Evolutionary conservation across 2,329 filamentous ascomycete genomes (phyloP), one percentile per base, ranked within the genome.

Genomic region (Niveomyces coronatus): DNA sequence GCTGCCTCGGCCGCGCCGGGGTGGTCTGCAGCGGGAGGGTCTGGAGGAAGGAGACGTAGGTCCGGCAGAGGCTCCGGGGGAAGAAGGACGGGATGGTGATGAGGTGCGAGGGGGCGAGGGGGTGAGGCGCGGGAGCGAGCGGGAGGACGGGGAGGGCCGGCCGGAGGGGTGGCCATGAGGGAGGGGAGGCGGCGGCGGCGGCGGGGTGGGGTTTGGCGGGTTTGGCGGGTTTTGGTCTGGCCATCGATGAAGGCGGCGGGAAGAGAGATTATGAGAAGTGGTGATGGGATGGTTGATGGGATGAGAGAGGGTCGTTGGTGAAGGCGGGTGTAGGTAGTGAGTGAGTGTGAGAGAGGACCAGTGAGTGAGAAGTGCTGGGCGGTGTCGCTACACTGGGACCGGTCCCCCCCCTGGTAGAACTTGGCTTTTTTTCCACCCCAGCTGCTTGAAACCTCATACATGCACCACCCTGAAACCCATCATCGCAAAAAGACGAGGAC

Each of bases 1-100:
- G 79, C 56, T 84, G n/a, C n/a, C n/a, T 89, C 2, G 85, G 85
- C 44, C 76, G 78, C 0, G 76, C 77, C 0, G 85, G 85, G 0
- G 85, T 94, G 1, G 85, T 93, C 31, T 71, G 72, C 31, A 94
- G 63, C 0, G 85, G 79, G 3, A 94, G 61, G 0, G 71, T 73
- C 38, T 60, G 60, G 1, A 93, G 71, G 50, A 89, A 91, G 1
- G 74, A 68, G 35, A 86, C 73, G 55, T 89, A 93, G 40, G 71
- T 76, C 48, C 78, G 79, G 65, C 85, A 91, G 5, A 94, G 70
- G 4, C 68, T 75, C 9, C 74, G 69, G 1, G 85, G 82, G 63
- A 85, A 86, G 56, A 94, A 80, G 44, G 76, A 80, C 3, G 75
- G 70, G 41, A 91, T 68, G 4, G 85, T 71, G 34, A 87, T 63